Percentiles rank a stretch among this genome's conserved stretches.
phyloP scores from a whole-genome alignment of 2,329 filamentous ascomycete species.

The Chrysoporthe cubensis region DNA sequence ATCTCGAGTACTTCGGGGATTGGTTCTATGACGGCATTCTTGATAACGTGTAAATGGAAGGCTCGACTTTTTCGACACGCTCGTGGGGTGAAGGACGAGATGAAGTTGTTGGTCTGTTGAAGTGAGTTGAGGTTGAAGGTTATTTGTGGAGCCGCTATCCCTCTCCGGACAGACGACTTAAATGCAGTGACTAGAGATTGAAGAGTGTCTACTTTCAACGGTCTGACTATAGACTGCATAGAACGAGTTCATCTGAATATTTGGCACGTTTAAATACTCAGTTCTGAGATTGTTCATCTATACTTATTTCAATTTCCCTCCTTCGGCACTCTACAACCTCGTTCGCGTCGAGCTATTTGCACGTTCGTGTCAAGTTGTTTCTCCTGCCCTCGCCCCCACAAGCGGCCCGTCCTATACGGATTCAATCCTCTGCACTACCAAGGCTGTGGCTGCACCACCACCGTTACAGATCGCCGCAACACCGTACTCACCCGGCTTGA shows the following conservation, averaged over 20 bases:
- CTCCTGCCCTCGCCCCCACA: neutral
- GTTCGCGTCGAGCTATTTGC: no score
- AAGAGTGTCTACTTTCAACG: neutral
- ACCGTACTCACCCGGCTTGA: constrained; percentile 91
- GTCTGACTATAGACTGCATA: neutral
- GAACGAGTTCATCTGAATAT: neutral
- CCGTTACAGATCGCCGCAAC: constrained; percentile 97
- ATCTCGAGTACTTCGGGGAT: neutral
- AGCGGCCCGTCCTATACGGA: constrained; percentile 44
- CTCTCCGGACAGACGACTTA: neutral
- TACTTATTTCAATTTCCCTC: neutral
- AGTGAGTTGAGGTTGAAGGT: neutral
- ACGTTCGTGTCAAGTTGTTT: no score
- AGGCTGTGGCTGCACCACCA: constrained; percentile 86
- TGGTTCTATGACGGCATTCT: neutral
- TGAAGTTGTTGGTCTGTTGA: neutral
- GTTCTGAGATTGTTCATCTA: neutral
- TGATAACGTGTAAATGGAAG: neutral
- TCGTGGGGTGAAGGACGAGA: neutral
- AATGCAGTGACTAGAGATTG: neutral
- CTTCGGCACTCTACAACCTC: neutral
- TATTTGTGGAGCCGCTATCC: neutral
- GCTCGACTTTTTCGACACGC: neutral
- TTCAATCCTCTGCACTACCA: constrained; percentile 86
- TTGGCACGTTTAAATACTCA: neutral